Base-by-base conservation (phyloP, 2,329 filamentous ascomycete species). In the Penicillium sp. region DNA sequence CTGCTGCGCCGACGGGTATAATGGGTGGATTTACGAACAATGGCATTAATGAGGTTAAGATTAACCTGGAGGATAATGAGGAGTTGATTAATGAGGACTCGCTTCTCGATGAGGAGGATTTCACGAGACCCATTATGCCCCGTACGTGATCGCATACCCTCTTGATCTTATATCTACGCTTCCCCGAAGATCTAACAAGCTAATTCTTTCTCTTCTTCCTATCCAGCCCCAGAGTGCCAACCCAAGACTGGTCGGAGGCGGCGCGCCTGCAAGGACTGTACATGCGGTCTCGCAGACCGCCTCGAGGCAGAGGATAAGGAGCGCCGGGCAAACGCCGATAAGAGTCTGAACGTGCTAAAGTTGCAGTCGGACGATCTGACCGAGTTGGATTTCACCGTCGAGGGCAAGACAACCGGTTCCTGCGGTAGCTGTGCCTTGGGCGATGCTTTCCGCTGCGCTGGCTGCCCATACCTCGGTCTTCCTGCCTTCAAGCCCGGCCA, bases 401-500 rank as follows among this genome's bases (percentile, higher is more conserved):
- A 96, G 78, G 95, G 95, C 70, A 98, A 97, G 82, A 91, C 58
- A 19, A 65, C 94, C 6, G 94, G 95, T 58, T 96, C 91, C 19
- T 99, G 95, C 77, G 92, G 92, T 30, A 97, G 94, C 79, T 98
- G 95, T 79, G 90, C 93, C 30, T 84, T 99, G 17, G 95, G 95
- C 55, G 94, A 98, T 78, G 94, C 95, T 3, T 93, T 93, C 81
- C 83, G 90, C 44, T 92, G 90, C 75, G 88, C 88, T 54, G 87
- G 75, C 33, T 91, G 89, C 72, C 93, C 93, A 1, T 97, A 95
- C 75, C 91, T 96, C 71, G 93, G 93, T 4, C 84, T 99, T 69
- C 95, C 95, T 15, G 91, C 95, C 4, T 99, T 99, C 84, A 97
- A 97, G 83, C 93, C 93, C 3, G 95, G 95, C 17, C 93, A 99